phyloP scores from a whole-genome alignment of 139 green algal genomes.

The Penium margaritaceum region DNA sequence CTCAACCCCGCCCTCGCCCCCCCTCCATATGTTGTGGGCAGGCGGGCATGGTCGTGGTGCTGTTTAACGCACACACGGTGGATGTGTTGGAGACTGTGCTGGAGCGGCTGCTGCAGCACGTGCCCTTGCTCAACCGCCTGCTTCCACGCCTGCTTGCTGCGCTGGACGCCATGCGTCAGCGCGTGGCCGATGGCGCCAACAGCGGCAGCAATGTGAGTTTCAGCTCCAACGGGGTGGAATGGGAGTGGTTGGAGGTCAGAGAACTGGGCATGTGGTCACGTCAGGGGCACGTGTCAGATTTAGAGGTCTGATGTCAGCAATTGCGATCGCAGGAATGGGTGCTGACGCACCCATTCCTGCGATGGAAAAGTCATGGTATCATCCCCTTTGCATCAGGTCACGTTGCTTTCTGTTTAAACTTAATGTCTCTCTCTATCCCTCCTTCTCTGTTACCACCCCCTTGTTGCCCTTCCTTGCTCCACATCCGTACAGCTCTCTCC shows the following conservation, averaged over 20 bases:
- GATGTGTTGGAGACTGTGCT: conserved; percentile 27
- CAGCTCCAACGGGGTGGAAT: too few species aligned
- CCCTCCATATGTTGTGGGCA: neutral
- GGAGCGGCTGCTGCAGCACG: conserved; percentile 9
- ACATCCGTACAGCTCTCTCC: neutral
- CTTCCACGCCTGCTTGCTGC: conserved; percentile 14
- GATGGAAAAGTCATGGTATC: neutral
- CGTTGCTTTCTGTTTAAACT: neutral
- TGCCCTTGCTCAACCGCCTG: conserved; percentile 11
- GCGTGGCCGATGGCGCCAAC: neutral
- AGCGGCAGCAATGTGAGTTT: neutral
- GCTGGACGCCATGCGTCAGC: conserved; percentile 20
- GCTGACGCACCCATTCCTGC: too few species aligned
- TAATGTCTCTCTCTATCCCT: neutral
- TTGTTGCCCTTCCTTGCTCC: neutral
- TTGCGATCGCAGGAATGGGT: too few species aligned
- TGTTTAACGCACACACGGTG: conserved; percentile 38
- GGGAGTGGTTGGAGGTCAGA: too few species aligned
- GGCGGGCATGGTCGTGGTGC: conserved; percentile 19
- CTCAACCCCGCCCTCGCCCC: neutral
- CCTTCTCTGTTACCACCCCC: neutral
- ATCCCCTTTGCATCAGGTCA: neutral
- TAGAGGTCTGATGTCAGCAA: neutral
- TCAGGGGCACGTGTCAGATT: neutral
- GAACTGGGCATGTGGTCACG: too few species aligned